These are phyloP conservation scores for Populus alba DNA, from an alignment of 345 rosid species.

Conservation along the genomic window DNA sequence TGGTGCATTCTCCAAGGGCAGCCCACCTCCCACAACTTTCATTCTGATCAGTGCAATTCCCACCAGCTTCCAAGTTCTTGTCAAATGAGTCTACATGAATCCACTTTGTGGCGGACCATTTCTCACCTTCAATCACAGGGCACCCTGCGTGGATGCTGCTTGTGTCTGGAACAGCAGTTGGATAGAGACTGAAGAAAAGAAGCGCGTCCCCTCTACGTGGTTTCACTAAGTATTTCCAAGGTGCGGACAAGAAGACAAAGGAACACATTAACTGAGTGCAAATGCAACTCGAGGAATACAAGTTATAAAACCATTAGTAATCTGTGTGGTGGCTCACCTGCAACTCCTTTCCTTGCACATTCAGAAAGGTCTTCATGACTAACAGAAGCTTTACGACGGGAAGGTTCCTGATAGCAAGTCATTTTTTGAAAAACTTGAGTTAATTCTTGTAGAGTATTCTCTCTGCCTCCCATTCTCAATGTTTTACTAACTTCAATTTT, in stretches of 20 bases:
- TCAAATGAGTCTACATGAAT: constrained; percentile 88
- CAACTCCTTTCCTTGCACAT: constrained; percentile 86
- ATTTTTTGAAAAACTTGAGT: constrained; percentile 2
- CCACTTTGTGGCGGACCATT: constrained; percentile 99
- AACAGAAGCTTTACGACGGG: constrained; percentile 51
- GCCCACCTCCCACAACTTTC: constrained; percentile 92
- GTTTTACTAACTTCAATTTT: neutral
- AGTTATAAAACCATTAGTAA: neutral
- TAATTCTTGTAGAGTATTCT: neutral
- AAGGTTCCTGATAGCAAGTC: constrained; percentile 51
- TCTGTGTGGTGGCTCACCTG: constrained; percentile 45
- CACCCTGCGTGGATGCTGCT: constrained; percentile 85
- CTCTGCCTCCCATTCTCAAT: neutral
- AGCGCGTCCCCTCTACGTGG: constrained; percentile 84
- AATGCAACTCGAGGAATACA: neutral
- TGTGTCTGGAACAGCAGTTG: constrained; percentile 72
- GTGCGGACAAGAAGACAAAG: constrained; percentile 4
- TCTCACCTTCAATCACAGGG: constrained; percentile 93
- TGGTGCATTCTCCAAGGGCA: constrained; percentile 82
- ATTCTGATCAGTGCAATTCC: constrained; percentile 68
- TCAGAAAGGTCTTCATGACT: constrained; percentile 70
- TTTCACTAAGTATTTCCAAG: constrained; percentile 51
- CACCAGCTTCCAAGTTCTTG: constrained; percentile 47
- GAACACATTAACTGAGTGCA: neutral
- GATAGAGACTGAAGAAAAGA: constrained; percentile 81